These are phyloP conservation scores for Aurinia saxatilis DNA, from an alignment of 345 rosid genomes.

Conservation along the genomic window DNA sequence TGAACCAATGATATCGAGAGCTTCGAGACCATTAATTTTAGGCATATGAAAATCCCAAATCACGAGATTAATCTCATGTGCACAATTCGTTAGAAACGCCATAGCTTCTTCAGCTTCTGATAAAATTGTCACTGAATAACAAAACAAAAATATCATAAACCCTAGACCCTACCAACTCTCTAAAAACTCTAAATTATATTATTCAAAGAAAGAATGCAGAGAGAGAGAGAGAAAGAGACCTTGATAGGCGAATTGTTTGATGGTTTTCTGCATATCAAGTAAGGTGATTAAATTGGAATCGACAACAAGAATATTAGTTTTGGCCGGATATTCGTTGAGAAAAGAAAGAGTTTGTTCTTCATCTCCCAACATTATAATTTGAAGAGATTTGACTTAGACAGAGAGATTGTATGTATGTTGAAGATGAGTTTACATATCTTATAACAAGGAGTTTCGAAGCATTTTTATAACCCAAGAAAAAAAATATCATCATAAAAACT, in stretches of 20 bases:
- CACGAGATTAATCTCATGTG: conserved; percentile 8
- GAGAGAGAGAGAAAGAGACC: neutral
- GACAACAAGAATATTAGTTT: conserved; percentile 7
- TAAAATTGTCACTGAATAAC: neutral
- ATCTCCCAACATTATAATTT: neutral
- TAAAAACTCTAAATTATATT: neutral
- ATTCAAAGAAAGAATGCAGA: no score
- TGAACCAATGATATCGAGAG: conserved; percentile 5
- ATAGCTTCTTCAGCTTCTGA: neutral
- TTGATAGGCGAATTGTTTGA: neutral
- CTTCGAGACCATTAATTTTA: conserved; percentile 12
- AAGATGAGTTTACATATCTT: neutral
- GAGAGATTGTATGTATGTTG: neutral
- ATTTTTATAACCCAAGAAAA: neutral
- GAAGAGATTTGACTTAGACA: neutral
- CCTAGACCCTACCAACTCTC: neutral
- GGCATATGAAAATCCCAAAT: conserved; percentile 27
- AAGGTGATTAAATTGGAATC: neutral
- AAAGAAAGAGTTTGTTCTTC: neutral
- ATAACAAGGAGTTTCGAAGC: neutral
- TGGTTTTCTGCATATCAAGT: neutral
- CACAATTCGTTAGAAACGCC: neutral
- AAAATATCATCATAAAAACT: neutral
- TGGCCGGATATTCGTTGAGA: neutral
- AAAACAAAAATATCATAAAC: neutral